These are phyloP conservation scores for Epichloe amarillans DNA, from an alignment of 2,329 filamentous ascomycete species.

Conservation along the genomic window DNA sequence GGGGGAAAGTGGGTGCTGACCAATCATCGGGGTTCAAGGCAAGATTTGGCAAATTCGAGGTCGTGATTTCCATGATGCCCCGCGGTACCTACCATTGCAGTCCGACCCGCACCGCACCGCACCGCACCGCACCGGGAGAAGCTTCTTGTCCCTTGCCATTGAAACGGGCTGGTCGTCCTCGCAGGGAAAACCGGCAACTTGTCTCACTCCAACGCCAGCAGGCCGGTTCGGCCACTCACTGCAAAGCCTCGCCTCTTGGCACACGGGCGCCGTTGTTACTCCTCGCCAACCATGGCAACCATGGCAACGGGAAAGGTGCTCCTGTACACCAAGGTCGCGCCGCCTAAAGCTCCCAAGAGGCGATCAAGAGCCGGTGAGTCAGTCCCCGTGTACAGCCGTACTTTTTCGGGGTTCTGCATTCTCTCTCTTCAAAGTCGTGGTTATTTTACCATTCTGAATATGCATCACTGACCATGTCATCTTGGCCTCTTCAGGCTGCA, in stretches of 20 bases:
- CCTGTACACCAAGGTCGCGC: conserved; percentile 42
- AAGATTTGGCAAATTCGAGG: no score
- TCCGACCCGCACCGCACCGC: no score
- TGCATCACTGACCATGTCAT: conserved; percentile 2
- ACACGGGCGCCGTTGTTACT: background rate
- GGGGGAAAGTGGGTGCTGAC: no score
- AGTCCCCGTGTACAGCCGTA: background rate
- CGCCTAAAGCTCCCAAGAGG: conserved; percentile 45
- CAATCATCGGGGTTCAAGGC: no score
- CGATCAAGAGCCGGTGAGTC: conserved; percentile 45
- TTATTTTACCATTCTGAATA: background rate
- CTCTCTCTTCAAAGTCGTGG: background rate
- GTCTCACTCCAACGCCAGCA: no score
- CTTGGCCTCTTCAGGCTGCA: conserved; percentile 28
- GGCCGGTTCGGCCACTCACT: background rate
- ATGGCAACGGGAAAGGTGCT: conserved; percentile 28
- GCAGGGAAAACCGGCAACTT: no score
- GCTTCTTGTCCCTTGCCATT: no score
- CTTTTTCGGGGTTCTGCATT: background rate
- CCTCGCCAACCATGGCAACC: background rate
- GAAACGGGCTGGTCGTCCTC: no score
- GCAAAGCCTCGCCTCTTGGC: background rate
- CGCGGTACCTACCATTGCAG: no score
- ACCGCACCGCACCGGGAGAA: no score
- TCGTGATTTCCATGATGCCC: no score